Evolutionary conservation across 345 rosid genomes (phyloP), one percentile per base, ranked within the genome.

Genomic region (Syzygium grande): DNA sequence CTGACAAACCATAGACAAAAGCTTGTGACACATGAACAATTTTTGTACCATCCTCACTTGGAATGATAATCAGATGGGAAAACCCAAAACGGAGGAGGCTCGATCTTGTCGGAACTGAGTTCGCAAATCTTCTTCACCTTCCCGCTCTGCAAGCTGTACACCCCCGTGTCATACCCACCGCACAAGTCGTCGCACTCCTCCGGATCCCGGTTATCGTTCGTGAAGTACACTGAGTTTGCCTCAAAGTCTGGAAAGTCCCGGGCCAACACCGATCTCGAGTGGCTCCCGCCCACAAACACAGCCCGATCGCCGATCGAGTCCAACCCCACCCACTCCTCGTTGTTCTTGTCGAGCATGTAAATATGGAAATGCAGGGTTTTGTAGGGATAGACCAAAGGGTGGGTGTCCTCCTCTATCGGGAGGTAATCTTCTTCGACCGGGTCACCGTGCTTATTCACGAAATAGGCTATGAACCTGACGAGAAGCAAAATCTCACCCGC

Each of bases 51-150:
- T 52, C 0, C 3, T 56, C n/a, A 4, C n/a, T 22, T 8, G 12
- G n/a, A 58, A 58, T 13, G 63, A 58, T 5, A 58, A 58, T 25
- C 14, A 23, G 43, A 53, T 52, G 89, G 89, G 56, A 86, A 4
- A 51, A 89, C 59, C 90, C 90, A 34, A 89, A 84, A 41, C 3
- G 90, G 85, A 12, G 90, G 87, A 9, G 90, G 87, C 27, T 55
- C 80, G 22, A 86, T 68, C 58, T 34, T 84, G 21, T 17, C n/a
- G 10, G 13, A 30, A 41, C 43, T 86, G 11, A 41, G 25, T 27
- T 29, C 58, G 46, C 23, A 85, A 30, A 89, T 84, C 61, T 55
- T 29, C 46, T 73, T 14, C n/a, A 86, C 84, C 27, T n/a, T 63
- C 21, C 79, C 43, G 29, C 80, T 78, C 21, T 84, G 34, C 38